Conservation (phyloP, 2,329 filamentous ascomycete genomes). For the Alternaria longipes region DNA sequence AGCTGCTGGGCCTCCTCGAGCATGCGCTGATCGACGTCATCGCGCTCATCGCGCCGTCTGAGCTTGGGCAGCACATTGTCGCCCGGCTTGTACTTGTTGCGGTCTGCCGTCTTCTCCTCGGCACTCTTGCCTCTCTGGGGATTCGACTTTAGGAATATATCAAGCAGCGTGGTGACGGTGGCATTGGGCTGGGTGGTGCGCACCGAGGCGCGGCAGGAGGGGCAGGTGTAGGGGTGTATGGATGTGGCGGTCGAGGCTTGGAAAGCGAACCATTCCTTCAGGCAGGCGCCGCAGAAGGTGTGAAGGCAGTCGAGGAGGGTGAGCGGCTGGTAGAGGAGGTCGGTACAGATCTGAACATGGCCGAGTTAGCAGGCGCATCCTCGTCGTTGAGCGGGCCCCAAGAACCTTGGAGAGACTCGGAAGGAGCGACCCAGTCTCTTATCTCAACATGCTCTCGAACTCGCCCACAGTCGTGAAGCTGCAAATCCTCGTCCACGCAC, state of each 20-base stretch:
- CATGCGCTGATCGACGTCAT: slow-evolving; percentile 73
- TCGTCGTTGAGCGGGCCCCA: slow-evolving; percentile 2
- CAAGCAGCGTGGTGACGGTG: slow-evolving; percentile 85
- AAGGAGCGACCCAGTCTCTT: neutral
- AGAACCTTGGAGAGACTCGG: slow-evolving; percentile 2
- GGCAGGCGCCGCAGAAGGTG: slow-evolving; percentile 93
- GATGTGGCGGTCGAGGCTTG: slow-evolving; percentile 70
- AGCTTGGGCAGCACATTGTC: slow-evolving; percentile 79
- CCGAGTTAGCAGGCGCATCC: slow-evolving; percentile 34
- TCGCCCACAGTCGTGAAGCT: neutral
- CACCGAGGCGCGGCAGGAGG: slow-evolving; percentile 87
- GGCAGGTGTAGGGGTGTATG: slow-evolving; percentile 79
- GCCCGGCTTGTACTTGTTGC: slow-evolving; percentile 78
- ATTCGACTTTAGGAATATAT: slow-evolving; percentile 84
- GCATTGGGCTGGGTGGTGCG: slow-evolving; percentile 90
- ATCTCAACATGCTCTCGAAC: neutral
- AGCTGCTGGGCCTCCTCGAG: slow-evolving; percentile 76
- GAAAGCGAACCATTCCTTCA: slow-evolving; percentile 95
- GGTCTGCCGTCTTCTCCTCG: slow-evolving; percentile 79
- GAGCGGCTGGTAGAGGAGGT: slow-evolving; percentile 88
- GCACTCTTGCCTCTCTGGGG: slow-evolving; percentile 75
- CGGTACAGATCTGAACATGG: slow-evolving; percentile 84
- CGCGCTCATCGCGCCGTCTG: slow-evolving; percentile 58
- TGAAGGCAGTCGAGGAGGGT: slow-evolving; percentile 93
- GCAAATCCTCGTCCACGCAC: neutral